Base-by-base conservation (phyloP, 2,329 filamentous ascomycete genomes). In the Ilyonectria destructans region DNA sequence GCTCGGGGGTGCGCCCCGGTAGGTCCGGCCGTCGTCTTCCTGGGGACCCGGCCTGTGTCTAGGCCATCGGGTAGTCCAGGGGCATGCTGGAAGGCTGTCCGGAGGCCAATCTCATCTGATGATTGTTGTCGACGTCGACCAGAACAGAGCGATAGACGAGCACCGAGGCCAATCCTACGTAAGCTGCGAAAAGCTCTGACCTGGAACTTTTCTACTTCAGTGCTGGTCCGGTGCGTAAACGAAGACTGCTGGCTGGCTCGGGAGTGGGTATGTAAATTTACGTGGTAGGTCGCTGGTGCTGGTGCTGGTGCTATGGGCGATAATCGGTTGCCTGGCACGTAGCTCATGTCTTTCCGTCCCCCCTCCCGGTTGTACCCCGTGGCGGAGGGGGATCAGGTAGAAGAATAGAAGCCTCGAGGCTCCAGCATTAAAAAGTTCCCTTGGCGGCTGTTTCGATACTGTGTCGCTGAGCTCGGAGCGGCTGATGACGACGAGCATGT, bases 351-450 rank as follows among this genome's bases (percentile, higher is more conserved):
- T 40, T 56, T 45, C 64, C 33, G 31, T 29, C 40, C n/a, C 19
- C 21, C 51, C 37, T 23, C 48, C 55, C 48, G 40, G 62, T 55
- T 19, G 40, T 59, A 23, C 33, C 29, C 58, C 46, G 15, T 49
- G 52, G 63, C 65, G 45, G 54, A 54, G 58, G 55, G 51, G 23
- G 21, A 69, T 68, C 66, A 75, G 75, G 69, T 69, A 58, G 65
- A 74, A 60, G 23, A 59, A 64, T 63, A 64, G 69, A 74, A 75
- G 74, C 74, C 74, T 75, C 66, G 57, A 75, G 74, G 74, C 74
- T 74, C 26, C 74, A 74, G 72, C 52, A 72, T 75, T 69, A 67
- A 55, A 74, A 68, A 73, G 65, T 68, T 67, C 68, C 67, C 60
- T 75, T 62, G 67, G 70, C 65, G 67, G 67, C 67, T 66, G 52